Evolutionary conservation across 768 basidiomycete genomes (phyloP).

Genomic region (Lentinula raphanica): DNA sequence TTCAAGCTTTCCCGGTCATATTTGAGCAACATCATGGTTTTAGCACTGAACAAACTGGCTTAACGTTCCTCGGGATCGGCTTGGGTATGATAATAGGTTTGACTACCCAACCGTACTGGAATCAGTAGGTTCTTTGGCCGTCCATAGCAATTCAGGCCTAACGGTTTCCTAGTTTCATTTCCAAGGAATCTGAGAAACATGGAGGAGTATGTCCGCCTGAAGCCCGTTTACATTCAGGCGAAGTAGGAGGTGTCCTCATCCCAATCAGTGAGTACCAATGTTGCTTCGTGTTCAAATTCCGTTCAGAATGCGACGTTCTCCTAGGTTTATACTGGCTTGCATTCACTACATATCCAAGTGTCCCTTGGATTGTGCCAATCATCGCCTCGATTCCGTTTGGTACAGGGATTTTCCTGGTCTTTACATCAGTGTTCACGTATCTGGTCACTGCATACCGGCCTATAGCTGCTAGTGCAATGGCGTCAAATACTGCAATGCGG

Average conservation of each 20-base stretch:
- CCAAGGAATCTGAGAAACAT: conserved; percentile 30
- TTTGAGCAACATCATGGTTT: conserved; percentile 54
- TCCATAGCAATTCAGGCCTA: conserved; percentile 34
- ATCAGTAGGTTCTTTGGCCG: conserved; percentile 34
- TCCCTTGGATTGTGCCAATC: conserved; percentile 67
- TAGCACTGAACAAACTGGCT: conserved; percentile 44
- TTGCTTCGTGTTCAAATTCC: conserved; percentile 34
- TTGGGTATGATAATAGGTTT: conserved; percentile 49
- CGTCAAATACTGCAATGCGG: conserved; percentile 58
- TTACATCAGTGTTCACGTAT: conserved; percentile 68
- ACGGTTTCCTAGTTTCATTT: conserved; percentile 31
- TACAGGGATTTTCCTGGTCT: conserved; percentile 57
- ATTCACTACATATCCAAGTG: conserved; percentile 40
- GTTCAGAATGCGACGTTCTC: conserved; percentile 18
- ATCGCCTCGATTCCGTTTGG: conserved; percentile 65
- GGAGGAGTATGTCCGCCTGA: conserved; percentile 57
- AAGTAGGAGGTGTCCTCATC: conserved; percentile 61
- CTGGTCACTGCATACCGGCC: conserved; percentile 64
- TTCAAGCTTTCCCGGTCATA: conserved; percentile 46
- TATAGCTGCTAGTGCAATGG: conserved; percentile 64
- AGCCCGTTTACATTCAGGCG: conserved; percentile 56
- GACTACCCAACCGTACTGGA: conserved; percentile 11
- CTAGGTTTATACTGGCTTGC: conserved; percentile 62
- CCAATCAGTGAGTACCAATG: conserved; percentile 51
- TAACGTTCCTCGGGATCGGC: conserved; percentile 59